Evolutionary conservation across 176 grass and related monocot species (phyloP).

Genomic region (Urochloa ruziziensis): DNA sequence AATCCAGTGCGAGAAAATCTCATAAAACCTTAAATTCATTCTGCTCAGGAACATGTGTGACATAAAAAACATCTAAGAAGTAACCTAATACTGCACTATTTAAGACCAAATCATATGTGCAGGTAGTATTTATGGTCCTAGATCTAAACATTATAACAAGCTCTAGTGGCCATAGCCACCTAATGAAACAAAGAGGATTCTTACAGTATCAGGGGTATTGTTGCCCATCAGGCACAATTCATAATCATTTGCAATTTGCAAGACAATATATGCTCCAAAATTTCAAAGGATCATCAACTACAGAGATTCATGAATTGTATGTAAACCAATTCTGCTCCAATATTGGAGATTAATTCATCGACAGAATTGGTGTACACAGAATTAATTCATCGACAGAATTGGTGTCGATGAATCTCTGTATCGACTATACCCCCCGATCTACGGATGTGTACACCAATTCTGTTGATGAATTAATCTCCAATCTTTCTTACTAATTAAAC

Average conservation of each 20-base stretch:
- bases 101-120: neutral
- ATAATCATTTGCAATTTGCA: conserved; percentile 13
- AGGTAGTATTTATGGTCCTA: neutral
- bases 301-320: neutral
- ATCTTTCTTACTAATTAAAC: conserved; percentile 1
- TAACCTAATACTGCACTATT: neutral
- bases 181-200: neutral
- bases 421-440: too few relatives aligned
- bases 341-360: too few relatives aligned
- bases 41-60: neutral
- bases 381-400: too few relatives aligned
- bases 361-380: too few relatives aligned
- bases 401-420: too few relatives aligned
- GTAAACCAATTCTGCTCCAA: neutral
- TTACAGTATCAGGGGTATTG: neutral
- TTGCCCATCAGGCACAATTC: neutral
- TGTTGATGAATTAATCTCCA: neutral
- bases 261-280: conserved; percentile 10
- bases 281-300: neutral
- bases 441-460: too few relatives aligned
- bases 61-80: neutral
- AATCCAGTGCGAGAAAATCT: neutral
- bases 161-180: neutral
- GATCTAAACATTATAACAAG: neutral
- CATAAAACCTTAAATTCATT: neutral